phyloP scores from a whole-genome alignment of 805 yeast genomes.

The Candida michaelii region DNA sequence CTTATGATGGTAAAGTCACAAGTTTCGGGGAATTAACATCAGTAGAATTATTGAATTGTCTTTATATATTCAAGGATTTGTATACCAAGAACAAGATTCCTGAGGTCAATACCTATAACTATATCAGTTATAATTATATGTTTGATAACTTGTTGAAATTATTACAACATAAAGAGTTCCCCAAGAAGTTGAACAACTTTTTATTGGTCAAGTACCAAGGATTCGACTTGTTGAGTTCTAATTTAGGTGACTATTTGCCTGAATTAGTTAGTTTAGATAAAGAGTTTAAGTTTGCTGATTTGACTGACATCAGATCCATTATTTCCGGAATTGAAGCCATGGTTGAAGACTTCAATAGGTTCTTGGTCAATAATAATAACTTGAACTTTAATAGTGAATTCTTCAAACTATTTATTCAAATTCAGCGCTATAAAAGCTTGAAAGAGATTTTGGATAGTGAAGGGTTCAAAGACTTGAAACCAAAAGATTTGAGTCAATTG shows the following conservation, averaged over 20 bases:
- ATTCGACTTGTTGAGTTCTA: slow-evolving; percentile 10
- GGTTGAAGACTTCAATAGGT: slow-evolving; percentile 19
- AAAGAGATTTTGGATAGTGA: slow-evolving; percentile 18
- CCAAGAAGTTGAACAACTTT: slow-evolving; percentile 19
- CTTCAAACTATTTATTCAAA: slow-evolving; percentile 23
- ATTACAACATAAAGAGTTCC: slow-evolving; percentile 19
- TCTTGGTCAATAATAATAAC: slow-evolving; percentile 14
- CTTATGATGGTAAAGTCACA: slow-evolving; percentile 22
- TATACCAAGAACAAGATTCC: slow-evolving; percentile 19
- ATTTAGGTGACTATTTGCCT: slow-evolving; percentile 12
- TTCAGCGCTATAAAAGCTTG: slow-evolving; percentile 25
- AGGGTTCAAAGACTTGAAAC: slow-evolving; percentile 1
- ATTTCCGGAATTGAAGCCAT: slow-evolving; percentile 17
- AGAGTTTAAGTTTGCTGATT: slow-evolving; percentile 21
- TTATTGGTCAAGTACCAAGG: slow-evolving; percentile 15
- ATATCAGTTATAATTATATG: slow-evolving; percentile 21
- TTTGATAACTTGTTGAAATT: slow-evolving; percentile 19
- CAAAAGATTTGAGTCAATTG: slow-evolving; percentile 9
- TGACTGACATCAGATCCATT: slow-evolving; percentile 18
- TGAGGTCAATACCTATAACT: slow-evolving; percentile 17
- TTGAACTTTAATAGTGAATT: slow-evolving; percentile 15
- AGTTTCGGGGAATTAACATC: slow-evolving; percentile 24
- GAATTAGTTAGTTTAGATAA: slow-evolving; percentile 22
- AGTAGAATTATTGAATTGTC: slow-evolving; percentile 24
- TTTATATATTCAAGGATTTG: slow-evolving; percentile 26